Evolutionary conservation across 495 filamentous ascomycete species (phyloP).

Genomic region (Podospora pseudoanserina): DNA sequence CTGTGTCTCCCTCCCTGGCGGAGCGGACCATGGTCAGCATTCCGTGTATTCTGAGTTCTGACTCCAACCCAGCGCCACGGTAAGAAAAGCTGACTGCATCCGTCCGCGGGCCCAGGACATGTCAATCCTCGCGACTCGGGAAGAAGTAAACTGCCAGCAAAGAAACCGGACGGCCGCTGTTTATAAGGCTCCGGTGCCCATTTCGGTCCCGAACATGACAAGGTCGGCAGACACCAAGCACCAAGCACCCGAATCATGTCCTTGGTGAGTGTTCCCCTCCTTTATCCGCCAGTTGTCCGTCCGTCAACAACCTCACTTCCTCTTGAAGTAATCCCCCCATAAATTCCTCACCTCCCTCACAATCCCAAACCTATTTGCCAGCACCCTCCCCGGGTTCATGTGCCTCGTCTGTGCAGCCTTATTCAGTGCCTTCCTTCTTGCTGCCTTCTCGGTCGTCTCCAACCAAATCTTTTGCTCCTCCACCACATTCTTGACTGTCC

Average conservation of each 20-base stretch:
- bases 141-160: not conserved
- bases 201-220: not conserved
- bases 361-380: not conserved
- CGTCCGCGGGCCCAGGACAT: not conserved
- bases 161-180: too few relatives aligned
- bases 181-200: not conserved
- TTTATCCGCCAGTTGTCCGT: not conserved
- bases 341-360: not conserved
- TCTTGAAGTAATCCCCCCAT: not conserved
- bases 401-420: not conserved
- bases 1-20: not conserved
- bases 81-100: not conserved
- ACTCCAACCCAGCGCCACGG: conserved; percentile 2
- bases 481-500: not conserved
- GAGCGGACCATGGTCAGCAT: not conserved
- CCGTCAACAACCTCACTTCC: not conserved
- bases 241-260: not conserved
- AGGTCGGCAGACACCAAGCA: not conserved
- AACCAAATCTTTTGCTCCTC: not conserved
- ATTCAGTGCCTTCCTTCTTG: not conserved
- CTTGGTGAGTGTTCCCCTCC: not conserved
- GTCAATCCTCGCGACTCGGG: not conserved
- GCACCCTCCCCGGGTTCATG: not conserved
- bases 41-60: not conserved
- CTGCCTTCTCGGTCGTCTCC: not conserved